A percentile compares a stretch with the other conserved stretches of the same genome.
Evolutionary conservation across 2,329 filamentous ascomycete species (phyloP).

Genomic region (Cryphonectria parasitica): DNA sequence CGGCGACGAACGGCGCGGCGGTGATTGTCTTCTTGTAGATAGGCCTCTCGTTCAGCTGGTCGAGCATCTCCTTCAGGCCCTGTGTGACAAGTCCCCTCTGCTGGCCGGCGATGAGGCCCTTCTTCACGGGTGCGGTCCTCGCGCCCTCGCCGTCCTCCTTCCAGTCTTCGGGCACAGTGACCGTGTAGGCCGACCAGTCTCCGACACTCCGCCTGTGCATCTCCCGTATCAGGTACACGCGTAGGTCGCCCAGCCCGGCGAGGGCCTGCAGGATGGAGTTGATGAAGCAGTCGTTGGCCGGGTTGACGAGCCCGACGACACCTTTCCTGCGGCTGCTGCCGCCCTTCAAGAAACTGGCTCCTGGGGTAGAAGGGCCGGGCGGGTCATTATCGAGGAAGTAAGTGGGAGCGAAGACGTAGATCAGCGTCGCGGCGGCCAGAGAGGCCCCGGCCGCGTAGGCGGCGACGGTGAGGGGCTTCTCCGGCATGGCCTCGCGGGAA

Average conservation of each 20-base stretch:
- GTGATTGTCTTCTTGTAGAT: constrained; percentile 94
- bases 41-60: constrained; percentile 89
- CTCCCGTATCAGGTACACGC: constrained; percentile 90
- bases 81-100: constrained; percentile 83
- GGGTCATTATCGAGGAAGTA: constrained; percentile 89
- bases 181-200: constrained; percentile 73
- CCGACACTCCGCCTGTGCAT: constrained; percentile 83
- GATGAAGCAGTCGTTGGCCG: constrained; percentile 95
- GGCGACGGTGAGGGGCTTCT: constrained; percentile 80
- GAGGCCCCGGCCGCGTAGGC: constrained; percentile 95
- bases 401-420: constrained; percentile 98
- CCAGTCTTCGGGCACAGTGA: constrained; percentile 54
- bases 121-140: constrained; percentile 36
- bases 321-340: constrained; percentile 70
- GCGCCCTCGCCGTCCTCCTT: constrained; percentile 12
- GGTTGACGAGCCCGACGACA: constrained; percentile 85
- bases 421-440: constrained; percentile 88
- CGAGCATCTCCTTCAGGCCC: constrained; percentile 89
- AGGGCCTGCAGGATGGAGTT: constrained; percentile 95
- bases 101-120: constrained; percentile 61
- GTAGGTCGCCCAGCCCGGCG: constrained; percentile 85
- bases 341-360: constrained; percentile 33
- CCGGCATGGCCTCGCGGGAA: constrained; percentile 62
- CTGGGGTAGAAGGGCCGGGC: constrained; percentile 47
- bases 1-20: constrained; percentile 79